Evolutionary conservation across 2,329 filamentous ascomycete species (phyloP), one percentile per base, ranked within the genome.

Genomic region (Alternaria metachromatica): DNA sequence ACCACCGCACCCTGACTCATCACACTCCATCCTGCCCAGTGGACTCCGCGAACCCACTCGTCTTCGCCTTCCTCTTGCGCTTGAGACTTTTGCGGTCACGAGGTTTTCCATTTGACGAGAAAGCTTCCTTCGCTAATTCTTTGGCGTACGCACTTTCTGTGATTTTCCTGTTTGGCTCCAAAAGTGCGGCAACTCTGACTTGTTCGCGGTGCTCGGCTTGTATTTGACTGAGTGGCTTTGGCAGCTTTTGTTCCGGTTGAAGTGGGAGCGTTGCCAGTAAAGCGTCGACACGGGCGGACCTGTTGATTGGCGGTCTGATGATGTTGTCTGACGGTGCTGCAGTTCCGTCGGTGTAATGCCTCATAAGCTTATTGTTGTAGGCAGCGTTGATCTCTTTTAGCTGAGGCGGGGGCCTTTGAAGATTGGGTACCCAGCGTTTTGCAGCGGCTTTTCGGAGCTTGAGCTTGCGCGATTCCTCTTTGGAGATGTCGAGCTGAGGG

Each of bases 351-450:
- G 66, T 63, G 58, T 76, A 72, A 56, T 76, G 73, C 10, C 72
- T 60, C 64, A 73, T 66, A 8, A 73, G 64, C 56, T 76, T 76
- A n/a, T 66, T 55, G 2, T 57, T 54, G 54, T 75, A 75, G 2
- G 71, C 68, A 4, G 64, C 51, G 4, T 57, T 69, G 25, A 74
- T 68, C 55, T 75, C 71, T 12, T 28, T 57, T 20, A 20, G 23
- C 7, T 20, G 60, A 1, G 70, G 73, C 15, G 60, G 68, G 0
- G 70, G 60, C 10, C 64, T 55, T 44, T 67, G 62, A 0, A 74
- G 68, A 44, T 74, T 73, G 0, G 65, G 50, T 23, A 53, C 55
- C 69, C 71, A 72, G 20, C 67, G 64, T 15, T 59, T 63, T 8
- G 74, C 71, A n/a, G 70, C 64, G 4, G 51, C 59, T 57, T 48